Percentiles rank a stretch among this genome's conserved stretches.
These are phyloP conservation scores for Martensiomyces pterosporus DNA, from an alignment of 192 early-diverging fungal species.

Conservation along the genomic window DNA sequence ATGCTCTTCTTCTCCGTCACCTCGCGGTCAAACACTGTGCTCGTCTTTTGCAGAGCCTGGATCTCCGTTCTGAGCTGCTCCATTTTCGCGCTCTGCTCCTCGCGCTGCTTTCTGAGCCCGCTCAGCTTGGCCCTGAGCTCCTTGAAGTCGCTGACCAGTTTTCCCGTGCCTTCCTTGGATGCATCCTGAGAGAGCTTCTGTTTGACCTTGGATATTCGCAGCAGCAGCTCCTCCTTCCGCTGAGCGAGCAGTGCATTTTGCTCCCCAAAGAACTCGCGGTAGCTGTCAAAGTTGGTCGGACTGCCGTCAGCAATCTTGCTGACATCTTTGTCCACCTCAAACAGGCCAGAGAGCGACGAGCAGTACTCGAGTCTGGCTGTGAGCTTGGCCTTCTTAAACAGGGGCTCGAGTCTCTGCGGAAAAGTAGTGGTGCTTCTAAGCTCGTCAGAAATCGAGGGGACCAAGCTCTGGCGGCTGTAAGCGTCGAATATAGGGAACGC, in stretches of 20 bases:
- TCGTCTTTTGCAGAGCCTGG: constrained; percentile 25
- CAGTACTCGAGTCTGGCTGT: constrained; percentile 43
- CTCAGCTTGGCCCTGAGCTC: constrained; percentile 17
- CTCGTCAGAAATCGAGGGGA: constrained; percentile 6
- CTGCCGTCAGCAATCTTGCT: constrained; percentile 13
- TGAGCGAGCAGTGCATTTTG: constrained; percentile 15
- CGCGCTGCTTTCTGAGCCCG: constrained; percentile 18
- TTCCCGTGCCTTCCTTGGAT: constrained; percentile 13
- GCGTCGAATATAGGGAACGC: constrained; percentile 23
- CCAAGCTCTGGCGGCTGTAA: constrained; percentile 22
- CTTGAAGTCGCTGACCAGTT: constrained; percentile 18
- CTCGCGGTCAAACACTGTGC: constrained; percentile 30
- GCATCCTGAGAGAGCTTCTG: constrained; percentile 22
- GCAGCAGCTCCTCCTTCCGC: constrained; percentile 28
- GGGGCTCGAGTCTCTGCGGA: constrained; percentile 23
- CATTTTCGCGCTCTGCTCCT: constrained; percentile 1
- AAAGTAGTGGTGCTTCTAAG: no score
- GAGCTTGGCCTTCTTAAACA: constrained; percentile 36
- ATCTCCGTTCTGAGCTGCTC: constrained; percentile 30
- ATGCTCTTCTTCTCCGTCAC: constrained; percentile 36
- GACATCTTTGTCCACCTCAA: constrained; percentile 39
- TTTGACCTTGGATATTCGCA: constrained; percentile 28
- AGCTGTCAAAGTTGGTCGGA: constrained; percentile 9
- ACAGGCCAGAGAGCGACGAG: constrained; percentile 24
- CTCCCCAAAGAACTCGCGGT: constrained; percentile 21